Conservation (phyloP, 1,284 basidiomycete genomes). For the Xerocomus nothofagi region DNA sequence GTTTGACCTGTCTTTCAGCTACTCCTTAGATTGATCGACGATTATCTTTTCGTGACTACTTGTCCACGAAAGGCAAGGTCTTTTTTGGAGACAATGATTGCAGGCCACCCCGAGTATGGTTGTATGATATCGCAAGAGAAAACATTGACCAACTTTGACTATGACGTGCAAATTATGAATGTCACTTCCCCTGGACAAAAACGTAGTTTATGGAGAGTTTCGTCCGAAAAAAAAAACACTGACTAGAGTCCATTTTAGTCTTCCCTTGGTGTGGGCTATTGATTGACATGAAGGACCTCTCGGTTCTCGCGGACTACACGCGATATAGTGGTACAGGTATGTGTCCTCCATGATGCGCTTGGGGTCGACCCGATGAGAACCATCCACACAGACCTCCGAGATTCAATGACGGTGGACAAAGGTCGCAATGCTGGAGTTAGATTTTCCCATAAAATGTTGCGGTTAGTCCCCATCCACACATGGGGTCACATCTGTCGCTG, state of each 20-base stretch:
- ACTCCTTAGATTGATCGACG: conserved; percentile 87
- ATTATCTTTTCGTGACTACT: conserved; percentile 90
- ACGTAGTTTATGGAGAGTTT: conserved; percentile 36
- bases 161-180: conserved; percentile 55
- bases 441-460: conserved; percentile 69
- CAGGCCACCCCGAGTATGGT: conserved; percentile 90
- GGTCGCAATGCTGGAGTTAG: conserved; percentile 56
- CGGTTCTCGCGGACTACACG: conserved; percentile 73
- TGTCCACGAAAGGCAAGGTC: conserved; percentile 57
- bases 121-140: conserved; percentile 89
- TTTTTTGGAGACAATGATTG: conserved; percentile 81
- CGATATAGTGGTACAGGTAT: conserved; percentile 62
- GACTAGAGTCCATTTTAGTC: conserved; percentile 33
- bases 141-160: conserved; percentile 85
- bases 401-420: conserved; percentile 66
- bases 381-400: conserved; percentile 48
- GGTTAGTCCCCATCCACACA: conserved; percentile 43
- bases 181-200: conserved; percentile 48
- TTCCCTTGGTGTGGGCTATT: conserved; percentile 91
- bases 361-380: background rate
- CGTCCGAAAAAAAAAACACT: conserved; percentile 1
- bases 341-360: conserved; percentile 23
- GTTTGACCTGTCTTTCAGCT: conserved; percentile 46
- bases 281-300: conserved; percentile 74
- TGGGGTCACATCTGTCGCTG: background rate